Percentiles rank a stretch among this genome's conserved stretches.
Conservation (phyloP, 805 yeast genomes). For the Blastobotrys peoriensis region DNA sequence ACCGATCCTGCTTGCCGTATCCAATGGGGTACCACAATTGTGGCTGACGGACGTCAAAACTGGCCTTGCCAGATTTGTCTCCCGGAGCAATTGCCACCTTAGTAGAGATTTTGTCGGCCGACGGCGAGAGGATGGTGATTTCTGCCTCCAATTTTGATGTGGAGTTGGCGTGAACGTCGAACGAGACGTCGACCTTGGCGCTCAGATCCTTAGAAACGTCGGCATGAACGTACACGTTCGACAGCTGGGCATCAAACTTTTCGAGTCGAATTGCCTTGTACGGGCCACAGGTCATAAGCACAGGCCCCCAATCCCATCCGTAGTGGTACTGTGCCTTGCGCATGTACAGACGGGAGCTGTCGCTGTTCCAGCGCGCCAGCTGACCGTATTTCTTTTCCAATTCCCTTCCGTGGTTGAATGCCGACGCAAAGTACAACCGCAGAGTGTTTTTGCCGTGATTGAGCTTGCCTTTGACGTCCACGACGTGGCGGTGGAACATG, state of each 20-base stretch:
- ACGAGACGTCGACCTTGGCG: slow-evolving; percentile 10
- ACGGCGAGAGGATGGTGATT: slow-evolving; percentile 11
- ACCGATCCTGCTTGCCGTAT: slow-evolving; percentile 35
- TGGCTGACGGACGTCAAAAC: slow-evolving; percentile 25
- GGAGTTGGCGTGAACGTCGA: slow-evolving; percentile 5
- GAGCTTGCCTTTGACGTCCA: slow-evolving; percentile 25
- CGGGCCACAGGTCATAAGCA: slow-evolving; percentile 41
- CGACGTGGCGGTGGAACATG: slow-evolving; percentile 37
- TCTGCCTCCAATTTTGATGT: slow-evolving; percentile 2
- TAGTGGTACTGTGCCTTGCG: slow-evolving; percentile 50
- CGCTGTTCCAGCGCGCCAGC: slow-evolving; percentile 37
- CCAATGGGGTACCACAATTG: slow-evolving; percentile 39
- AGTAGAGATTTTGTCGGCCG: slow-evolving; percentile 2
- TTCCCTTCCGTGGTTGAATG: slow-evolving; percentile 31
- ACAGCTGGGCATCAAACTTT: slow-evolving; percentile 19
- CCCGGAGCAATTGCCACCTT: slow-evolving; percentile 1
- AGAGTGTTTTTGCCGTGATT: slow-evolving; percentile 29
- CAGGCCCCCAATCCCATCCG: slow-evolving; percentile 56
- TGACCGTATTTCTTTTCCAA: slow-evolving; percentile 31
- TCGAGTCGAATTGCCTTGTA: slow-evolving; percentile 30
- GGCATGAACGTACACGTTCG: slow-evolving; percentile 20
- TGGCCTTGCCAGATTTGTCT: slow-evolving; percentile 6
- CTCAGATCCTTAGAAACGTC: slow-evolving; percentile 13
- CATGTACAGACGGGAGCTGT: slow-evolving; percentile 37
- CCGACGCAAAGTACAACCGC: slow-evolving; percentile 35